phyloP scores from a whole-genome alignment of 768 basidiomycete genomes.

The Tulasnella sp. region DNA sequence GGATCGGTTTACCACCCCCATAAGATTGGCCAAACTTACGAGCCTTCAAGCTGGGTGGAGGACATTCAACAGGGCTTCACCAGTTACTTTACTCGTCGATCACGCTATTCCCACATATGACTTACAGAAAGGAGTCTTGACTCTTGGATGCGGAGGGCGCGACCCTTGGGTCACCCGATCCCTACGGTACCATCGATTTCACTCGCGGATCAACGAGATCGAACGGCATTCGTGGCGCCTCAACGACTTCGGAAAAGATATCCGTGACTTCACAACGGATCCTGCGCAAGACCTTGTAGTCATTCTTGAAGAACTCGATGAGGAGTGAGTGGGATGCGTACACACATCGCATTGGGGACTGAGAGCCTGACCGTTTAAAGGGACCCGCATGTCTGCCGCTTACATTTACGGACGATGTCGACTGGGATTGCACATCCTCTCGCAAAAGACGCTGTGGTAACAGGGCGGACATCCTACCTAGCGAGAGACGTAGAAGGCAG shows the following conservation, averaged over 20 bases:
- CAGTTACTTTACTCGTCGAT: background rate
- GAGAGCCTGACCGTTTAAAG: too few species aligned
- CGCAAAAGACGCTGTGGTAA: too few species aligned
- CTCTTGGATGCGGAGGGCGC: background rate
- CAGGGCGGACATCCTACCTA: too few species aligned
- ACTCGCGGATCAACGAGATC: background rate
- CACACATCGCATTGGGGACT: too few species aligned
- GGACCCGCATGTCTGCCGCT: too few species aligned
- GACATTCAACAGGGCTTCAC: background rate
- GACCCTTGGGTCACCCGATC: background rate
- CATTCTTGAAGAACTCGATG: background rate
- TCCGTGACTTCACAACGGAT: constrained; percentile 8
- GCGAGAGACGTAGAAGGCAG: too few species aligned
- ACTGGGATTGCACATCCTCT: too few species aligned
- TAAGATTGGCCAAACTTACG: background rate
- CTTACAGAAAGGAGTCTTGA: constrained; percentile 4
- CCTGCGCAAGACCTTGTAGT: constrained; percentile 3
- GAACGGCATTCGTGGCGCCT: background rate
- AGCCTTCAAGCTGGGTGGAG: background rate
- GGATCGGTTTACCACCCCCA: background rate
- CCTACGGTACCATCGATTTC: background rate
- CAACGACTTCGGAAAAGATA: background rate
- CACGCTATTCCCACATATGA: background rate
- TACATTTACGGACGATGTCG: too few species aligned
- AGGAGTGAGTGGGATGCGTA: too few species aligned